phyloP scores from a whole-genome alignment of 192 early-diverging fungal genomes.

The Backusella circina region DNA sequence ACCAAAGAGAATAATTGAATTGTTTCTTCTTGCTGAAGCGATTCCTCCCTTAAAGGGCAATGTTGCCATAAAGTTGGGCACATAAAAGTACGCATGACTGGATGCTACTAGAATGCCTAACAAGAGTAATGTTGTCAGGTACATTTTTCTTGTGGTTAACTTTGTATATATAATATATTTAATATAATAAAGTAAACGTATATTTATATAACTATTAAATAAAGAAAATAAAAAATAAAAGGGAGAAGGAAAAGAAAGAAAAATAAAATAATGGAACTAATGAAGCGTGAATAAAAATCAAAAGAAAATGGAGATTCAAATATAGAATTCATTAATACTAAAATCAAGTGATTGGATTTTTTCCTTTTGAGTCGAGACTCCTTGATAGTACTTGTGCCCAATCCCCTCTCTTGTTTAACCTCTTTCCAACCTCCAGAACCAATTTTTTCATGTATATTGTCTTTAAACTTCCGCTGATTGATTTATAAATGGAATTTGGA shows the following conservation, averaged over 20 bases:
- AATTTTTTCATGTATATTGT: background rate
- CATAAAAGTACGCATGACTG: conserved; percentile 7
- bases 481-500: background rate
- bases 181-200: background rate
- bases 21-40: conserved; percentile 1
- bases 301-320: conserved; percentile 5
- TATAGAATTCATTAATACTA: background rate
- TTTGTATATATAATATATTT: background rate
- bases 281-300: background rate
- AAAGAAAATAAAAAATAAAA: conserved; percentile 1
- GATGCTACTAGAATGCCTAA: background rate
- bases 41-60: conserved; percentile 14
- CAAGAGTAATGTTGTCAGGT: background rate
- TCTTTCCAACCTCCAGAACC: background rate
- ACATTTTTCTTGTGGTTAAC: background rate
- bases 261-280: background rate
- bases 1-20: conserved; percentile 9
- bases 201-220: background rate
- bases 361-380: background rate
- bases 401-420: background rate
- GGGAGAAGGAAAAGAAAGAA: background rate
- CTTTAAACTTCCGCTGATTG: background rate
- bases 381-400: background rate
- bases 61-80: conserved; percentile 6
- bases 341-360: conserved; percentile 8